Percentiles rank a stretch among this genome's conserved stretches.
phyloP scores from a whole-genome alignment of 140 eudicot genomes.

The Cichorium intybus region DNA sequence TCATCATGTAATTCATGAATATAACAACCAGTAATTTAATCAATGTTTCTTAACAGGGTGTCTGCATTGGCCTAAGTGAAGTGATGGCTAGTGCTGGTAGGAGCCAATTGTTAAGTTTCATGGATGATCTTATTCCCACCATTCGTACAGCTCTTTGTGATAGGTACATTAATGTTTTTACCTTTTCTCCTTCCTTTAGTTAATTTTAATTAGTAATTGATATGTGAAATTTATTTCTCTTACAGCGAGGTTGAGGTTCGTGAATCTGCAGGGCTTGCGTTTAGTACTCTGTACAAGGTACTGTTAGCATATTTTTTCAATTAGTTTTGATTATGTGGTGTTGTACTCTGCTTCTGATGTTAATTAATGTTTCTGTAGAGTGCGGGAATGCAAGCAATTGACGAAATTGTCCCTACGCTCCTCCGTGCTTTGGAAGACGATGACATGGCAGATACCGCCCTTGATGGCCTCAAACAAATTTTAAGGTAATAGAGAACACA shows the following conservation, averaged over 20 bases:
- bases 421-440: slow-evolving; percentile 98
- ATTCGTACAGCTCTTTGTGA: slow-evolving; percentile 98
- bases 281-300: slow-evolving; percentile 98
- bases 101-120: slow-evolving; percentile 77
- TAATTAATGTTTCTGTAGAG: slow-evolving; percentile 40
- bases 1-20: not conserved
- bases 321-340: not conserved
- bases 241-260: slow-evolving; percentile 80
- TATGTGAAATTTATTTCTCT: not conserved
- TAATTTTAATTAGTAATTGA: not conserved
- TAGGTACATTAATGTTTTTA: slow-evolving; percentile 45
- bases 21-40: not conserved
- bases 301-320: not conserved
- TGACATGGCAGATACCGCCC: slow-evolving; percentile 89
- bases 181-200: not conserved
- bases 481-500: slow-evolving; percentile 48
- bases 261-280: slow-evolving; percentile 92
- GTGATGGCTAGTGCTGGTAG: slow-evolving; percentile 99
- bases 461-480: slow-evolving; percentile 98
- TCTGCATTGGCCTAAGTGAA: slow-evolving; percentile 98
- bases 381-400: slow-evolving; percentile 99
- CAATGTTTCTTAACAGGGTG: slow-evolving; percentile 59
- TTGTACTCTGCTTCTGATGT: not conserved
- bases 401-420: slow-evolving; percentile 97
- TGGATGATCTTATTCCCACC: slow-evolving; percentile 93